Percentiles rank a stretch among this genome's conserved stretches.
phyloP scores from a whole-genome alignment of 2,329 filamentous ascomycete genomes.

The Chaetomiaceae sp. region DNA sequence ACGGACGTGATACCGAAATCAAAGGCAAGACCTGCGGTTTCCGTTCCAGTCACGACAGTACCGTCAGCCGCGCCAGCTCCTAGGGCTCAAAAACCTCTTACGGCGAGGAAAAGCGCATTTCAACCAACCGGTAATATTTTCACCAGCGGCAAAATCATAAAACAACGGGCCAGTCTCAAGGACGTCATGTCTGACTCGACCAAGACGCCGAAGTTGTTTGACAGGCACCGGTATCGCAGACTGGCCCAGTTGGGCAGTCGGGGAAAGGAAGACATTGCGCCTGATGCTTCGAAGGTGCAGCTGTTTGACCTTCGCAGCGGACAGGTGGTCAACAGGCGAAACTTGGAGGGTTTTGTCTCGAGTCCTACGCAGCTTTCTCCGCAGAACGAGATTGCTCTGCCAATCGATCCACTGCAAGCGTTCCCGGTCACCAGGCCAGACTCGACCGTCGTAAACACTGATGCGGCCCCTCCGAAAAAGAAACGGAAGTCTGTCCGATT shows the following conservation, averaged over 20 bases:
- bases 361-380: constrained; percentile 6
- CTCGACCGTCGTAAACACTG: not conserved
- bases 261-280: constrained; percentile 41
- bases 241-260: constrained; percentile 39
- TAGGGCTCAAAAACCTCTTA: constrained; percentile 11
- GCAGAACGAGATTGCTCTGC: not conserved
- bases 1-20: constrained; percentile 16
- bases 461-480: constrained; percentile 23
- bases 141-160: constrained; percentile 38
- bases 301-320: constrained; percentile 31
- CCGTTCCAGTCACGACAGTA: not conserved
- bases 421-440: not conserved
- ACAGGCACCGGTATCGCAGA: constrained; percentile 35
- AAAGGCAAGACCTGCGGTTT: constrained; percentile 1
- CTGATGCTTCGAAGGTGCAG: constrained; percentile 31
- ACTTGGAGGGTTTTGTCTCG: constrained; percentile 1
- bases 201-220: constrained; percentile 40
- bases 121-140: constrained; percentile 41
- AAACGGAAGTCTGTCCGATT: constrained; percentile 39
- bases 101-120: constrained; percentile 21
- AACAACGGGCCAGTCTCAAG: constrained; percentile 34
- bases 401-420: not conserved
- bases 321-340: constrained; percentile 15
- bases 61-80: not conserved
- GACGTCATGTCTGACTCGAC: constrained; percentile 40